phyloP scores from a whole-genome alignment of 306 rosid species.

The Prunus fruticosa region DNA sequence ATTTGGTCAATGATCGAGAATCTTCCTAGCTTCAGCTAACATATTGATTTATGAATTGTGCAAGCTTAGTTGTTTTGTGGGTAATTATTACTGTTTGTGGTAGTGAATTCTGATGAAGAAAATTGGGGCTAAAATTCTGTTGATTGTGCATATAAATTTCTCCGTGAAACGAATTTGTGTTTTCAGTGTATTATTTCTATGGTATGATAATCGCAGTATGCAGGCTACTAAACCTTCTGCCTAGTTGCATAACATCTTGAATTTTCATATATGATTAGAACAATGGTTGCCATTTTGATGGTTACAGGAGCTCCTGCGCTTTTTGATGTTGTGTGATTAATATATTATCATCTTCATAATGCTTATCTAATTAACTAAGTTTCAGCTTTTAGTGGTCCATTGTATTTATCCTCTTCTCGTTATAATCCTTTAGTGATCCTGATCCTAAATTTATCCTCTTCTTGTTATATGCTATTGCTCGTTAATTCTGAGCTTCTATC shows the following conservation, averaged over 20 bases:
- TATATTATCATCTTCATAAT: neutral
- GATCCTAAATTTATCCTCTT: neutral
- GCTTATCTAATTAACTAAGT: neutral
- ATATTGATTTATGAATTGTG: neutral
- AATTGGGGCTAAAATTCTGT: neutral
- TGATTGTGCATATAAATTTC: neutral
- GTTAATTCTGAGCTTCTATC: neutral
- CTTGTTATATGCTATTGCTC: too few species aligned
- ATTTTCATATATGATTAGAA: neutral
- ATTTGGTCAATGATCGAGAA: neutral
- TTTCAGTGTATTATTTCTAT: neutral
- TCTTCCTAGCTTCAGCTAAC: neutral
- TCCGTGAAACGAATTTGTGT: neutral
- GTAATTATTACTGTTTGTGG: neutral
- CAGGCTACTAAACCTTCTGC: neutral
- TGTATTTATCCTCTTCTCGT: neutral
- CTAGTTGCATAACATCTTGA: neutral
- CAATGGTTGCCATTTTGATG: slow-evolving; percentile 4
- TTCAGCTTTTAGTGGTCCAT: neutral
- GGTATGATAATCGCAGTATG: neutral
- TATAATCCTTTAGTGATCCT: neutral
- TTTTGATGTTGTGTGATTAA: neutral
- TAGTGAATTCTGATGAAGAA: neutral
- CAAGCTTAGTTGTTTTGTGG: neutral
- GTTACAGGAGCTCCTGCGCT: neutral